phyloP scores from a whole-genome alignment of 2,329 filamentous ascomycete genomes.

The Coleophoma eucalyptorum region DNA sequence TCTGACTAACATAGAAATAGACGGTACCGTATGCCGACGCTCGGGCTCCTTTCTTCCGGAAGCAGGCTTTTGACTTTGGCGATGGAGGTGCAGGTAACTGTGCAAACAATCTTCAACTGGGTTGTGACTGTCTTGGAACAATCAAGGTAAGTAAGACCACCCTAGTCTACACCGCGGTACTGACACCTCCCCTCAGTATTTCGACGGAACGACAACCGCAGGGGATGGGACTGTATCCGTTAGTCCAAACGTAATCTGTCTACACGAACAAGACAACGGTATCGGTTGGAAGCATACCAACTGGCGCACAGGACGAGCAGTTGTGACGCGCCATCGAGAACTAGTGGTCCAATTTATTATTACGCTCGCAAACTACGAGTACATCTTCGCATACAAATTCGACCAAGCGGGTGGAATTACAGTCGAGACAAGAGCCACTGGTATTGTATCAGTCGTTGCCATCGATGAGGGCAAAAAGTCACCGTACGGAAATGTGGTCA shows the following conservation, averaged over 20 bases:
- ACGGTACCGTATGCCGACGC: constrained; percentile 60
- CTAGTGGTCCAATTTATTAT: constrained; percentile 66
- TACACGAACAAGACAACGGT: constrained; percentile 68
- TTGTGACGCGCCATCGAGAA: constrained; percentile 57
- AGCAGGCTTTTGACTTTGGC: constrained; percentile 67
- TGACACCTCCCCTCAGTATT: constrained; percentile 36
- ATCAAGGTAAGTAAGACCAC: constrained; percentile 41
- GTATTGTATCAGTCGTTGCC: constrained; percentile 53
- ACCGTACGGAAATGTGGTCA: constrained; percentile 57
- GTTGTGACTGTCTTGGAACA: constrained; percentile 65
- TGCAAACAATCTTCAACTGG: constrained; percentile 63
- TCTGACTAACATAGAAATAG: constrained; percentile 12
- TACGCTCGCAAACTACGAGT: constrained; percentile 69
- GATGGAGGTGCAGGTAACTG: constrained; percentile 61
- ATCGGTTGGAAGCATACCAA: constrained; percentile 71
- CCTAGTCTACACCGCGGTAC: constrained; percentile 1
- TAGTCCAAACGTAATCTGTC: constrained; percentile 59
- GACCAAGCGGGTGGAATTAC: constrained; percentile 59
- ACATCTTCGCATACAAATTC: constrained; percentile 62
- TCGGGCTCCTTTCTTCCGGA: constrained; percentile 58
- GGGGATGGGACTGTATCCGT: constrained; percentile 49
- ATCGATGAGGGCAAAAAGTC: constrained; percentile 49
- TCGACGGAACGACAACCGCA: constrained; percentile 49
- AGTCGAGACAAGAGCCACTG: constrained; percentile 61
- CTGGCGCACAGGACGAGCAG: constrained; percentile 58